Evolutionary conservation across 23 red algal genomes (phyloP).

Genomic region (Gracilariopsis chorda): DNA sequence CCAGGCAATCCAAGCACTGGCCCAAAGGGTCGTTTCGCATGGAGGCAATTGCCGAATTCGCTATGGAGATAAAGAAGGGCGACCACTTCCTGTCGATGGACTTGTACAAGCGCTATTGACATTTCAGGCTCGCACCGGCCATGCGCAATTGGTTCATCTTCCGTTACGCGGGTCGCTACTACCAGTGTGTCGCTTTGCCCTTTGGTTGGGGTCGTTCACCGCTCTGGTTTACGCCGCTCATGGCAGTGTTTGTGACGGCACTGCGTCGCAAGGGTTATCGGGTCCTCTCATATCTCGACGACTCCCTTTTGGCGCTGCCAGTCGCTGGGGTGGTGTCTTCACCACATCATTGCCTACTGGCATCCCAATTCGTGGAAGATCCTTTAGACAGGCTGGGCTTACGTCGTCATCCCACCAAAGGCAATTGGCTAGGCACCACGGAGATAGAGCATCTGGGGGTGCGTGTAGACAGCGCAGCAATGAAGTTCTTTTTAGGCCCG

Average conservation of each 20-base stretch:
- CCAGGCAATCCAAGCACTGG: not conserved
- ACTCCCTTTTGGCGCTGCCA: not conserved
- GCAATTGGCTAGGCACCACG: not conserved
- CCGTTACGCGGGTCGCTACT: not conserved
- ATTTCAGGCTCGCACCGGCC: not conserved
- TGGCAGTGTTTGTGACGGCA: not conserved
- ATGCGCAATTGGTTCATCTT: conserved; percentile 30
- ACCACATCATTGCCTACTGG: not conserved
- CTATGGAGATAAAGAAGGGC: not conserved
- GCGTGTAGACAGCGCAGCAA: not conserved
- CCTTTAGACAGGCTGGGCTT: not conserved
- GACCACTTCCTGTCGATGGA: no score
- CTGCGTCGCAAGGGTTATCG: not conserved
- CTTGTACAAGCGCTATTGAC: no score
- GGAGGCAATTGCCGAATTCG: not conserved
- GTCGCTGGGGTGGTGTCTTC: not conserved
- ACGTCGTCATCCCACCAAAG: not conserved
- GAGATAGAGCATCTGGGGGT: conserved; percentile 3
- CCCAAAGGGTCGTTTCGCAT: not conserved
- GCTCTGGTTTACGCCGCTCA: conserved; percentile 8
- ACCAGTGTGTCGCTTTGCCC: not conserved
- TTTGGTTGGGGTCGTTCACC: conserved; percentile 11
- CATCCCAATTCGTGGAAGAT: not conserved
- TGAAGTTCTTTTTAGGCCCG: not conserved
- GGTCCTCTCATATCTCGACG: not conserved